Evolutionary conservation across 2,329 filamentous ascomycete genomes (phyloP).

Genomic region (Ophiostoma piceae): DNA sequence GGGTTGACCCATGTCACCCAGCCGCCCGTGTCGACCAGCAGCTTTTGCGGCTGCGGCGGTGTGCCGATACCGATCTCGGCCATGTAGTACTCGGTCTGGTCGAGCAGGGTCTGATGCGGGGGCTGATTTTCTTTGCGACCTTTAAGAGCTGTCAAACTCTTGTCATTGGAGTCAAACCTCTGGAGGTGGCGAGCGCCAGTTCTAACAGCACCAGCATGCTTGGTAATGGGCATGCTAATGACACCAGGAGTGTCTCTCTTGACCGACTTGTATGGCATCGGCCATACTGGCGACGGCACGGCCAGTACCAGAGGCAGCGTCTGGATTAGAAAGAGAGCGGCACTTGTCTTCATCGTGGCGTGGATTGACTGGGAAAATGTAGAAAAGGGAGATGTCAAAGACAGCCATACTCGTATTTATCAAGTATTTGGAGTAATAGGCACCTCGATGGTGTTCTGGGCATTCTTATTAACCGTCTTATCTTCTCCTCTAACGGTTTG

Average conservation of each 20-base stretch:
- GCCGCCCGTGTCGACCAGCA: conserved; percentile 19
- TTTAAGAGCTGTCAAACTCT: not conserved
- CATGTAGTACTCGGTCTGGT: conserved; percentile 21
- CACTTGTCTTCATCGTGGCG: not conserved
- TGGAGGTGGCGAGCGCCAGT: not conserved
- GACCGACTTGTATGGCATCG: not conserved
- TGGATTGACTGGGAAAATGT: not conserved
- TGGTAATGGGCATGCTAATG: not conserved
- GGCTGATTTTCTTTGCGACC: not conserved
- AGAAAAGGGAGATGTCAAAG: not conserved
- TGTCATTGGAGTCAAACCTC: not conserved
- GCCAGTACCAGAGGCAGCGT: not conserved
- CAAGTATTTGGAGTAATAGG: not conserved
- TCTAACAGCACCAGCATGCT: not conserved
- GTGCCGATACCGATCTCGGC: conserved; percentile 22
- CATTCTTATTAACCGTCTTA: not conserved
- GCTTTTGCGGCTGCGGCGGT: conserved; percentile 16
- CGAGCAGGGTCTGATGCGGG: conserved; percentile 14
- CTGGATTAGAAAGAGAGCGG: not conserved
- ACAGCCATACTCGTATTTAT: not conserved
- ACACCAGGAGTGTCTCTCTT: not conserved
- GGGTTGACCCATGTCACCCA: conserved; percentile 14
- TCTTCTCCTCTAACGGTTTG: not conserved
- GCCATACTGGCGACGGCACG: not conserved
- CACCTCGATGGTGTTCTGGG: not conserved